A percentile compares a stretch with the other conserved stretches of the same genome.
phyloP scores from a whole-genome alignment of 768 basidiomycete genomes.

The Auriculariales sp. region DNA sequence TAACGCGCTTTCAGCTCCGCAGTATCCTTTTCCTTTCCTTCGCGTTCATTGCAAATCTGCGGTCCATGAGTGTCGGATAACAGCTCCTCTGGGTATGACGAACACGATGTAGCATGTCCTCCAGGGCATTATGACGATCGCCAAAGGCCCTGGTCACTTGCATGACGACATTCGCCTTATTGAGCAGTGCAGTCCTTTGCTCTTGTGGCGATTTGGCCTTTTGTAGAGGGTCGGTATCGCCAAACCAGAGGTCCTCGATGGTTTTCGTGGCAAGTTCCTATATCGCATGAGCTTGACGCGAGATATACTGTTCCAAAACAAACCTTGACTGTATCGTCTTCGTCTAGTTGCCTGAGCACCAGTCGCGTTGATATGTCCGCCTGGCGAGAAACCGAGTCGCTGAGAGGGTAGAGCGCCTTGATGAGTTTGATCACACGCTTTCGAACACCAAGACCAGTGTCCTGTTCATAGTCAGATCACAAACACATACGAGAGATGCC shows the following conservation, averaged over 20 bases:
- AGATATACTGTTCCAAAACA: background rate
- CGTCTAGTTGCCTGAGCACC: constrained; percentile 74
- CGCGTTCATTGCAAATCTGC: constrained; percentile 56
- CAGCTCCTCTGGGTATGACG: background rate
- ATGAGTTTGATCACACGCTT: constrained; percentile 94
- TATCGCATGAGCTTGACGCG: background rate
- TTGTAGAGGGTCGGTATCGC: constrained; percentile 4
- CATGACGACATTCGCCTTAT: constrained; percentile 73
- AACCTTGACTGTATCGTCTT: constrained; percentile 83
- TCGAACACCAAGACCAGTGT: constrained; percentile 84
- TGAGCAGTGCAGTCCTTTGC: constrained; percentile 40
- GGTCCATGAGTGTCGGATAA: background rate
- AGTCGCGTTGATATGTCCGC: constrained; percentile 74
- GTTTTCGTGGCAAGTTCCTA: constrained; percentile 79
- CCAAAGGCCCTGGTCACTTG: constrained; percentile 68
- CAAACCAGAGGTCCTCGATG: constrained; percentile 85
- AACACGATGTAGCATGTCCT: constrained; percentile 64
- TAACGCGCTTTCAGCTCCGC: too few species aligned
- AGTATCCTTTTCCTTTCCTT: constrained; percentile 42
- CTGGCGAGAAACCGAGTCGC: constrained; percentile 40
- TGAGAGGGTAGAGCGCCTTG: constrained; percentile 61
- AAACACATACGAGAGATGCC: background rate
- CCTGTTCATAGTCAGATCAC: constrained; percentile 32
- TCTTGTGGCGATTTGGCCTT: constrained; percentile 14
- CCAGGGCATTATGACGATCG: constrained; percentile 71